Evolutionary conservation across 345 rosid species (phyloP).

Genomic region (Dipteronia sinensis): DNA sequence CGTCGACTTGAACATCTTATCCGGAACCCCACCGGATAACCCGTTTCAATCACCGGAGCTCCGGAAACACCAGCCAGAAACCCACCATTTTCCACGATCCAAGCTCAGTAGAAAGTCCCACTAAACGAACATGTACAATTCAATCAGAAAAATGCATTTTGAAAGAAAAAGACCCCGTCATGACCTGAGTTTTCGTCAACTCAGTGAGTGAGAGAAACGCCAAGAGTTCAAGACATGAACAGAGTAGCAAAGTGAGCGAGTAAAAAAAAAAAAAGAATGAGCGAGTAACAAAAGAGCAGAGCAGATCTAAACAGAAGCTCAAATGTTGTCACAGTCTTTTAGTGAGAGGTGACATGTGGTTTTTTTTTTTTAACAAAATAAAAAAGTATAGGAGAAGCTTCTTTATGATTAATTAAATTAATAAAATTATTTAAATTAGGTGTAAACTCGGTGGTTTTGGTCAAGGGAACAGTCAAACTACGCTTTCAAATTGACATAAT

Average conservation of each 20-base stretch:
- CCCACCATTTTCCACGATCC: slow-evolving; percentile 37
- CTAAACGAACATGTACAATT: neutral
- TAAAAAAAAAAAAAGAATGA: slow-evolving; percentile 16
- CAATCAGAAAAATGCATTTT: neutral
- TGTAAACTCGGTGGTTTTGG: slow-evolving; percentile 9
- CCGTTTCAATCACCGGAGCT: slow-evolving; percentile 31
- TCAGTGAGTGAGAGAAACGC: neutral
- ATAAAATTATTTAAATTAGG: slow-evolving; percentile 10
- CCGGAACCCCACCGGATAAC: slow-evolving; percentile 24
- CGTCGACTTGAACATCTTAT: slow-evolving; percentile 74
- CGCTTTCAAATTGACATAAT: slow-evolving; percentile 20
- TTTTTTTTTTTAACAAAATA: neutral
- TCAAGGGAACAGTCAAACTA: slow-evolving; percentile 26
- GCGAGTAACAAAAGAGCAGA: slow-evolving; percentile 24
- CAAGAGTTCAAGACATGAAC: neutral
- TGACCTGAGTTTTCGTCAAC: no score
- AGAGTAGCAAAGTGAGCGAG: slow-evolving; percentile 9
- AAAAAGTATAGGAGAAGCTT: slow-evolving; percentile 29
- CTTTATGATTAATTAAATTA: slow-evolving; percentile 4
- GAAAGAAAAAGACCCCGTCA: neutral
- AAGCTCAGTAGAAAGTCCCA: slow-evolving; percentile 22
- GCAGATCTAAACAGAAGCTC: slow-evolving; percentile 51
- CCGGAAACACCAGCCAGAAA: slow-evolving; percentile 26
- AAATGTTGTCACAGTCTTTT: slow-evolving; percentile 7
- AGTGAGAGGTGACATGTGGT: slow-evolving; percentile 22